Conservation (phyloP, 148 eudicot species). For the Mesembryanthemum crystallinum region DNA sequence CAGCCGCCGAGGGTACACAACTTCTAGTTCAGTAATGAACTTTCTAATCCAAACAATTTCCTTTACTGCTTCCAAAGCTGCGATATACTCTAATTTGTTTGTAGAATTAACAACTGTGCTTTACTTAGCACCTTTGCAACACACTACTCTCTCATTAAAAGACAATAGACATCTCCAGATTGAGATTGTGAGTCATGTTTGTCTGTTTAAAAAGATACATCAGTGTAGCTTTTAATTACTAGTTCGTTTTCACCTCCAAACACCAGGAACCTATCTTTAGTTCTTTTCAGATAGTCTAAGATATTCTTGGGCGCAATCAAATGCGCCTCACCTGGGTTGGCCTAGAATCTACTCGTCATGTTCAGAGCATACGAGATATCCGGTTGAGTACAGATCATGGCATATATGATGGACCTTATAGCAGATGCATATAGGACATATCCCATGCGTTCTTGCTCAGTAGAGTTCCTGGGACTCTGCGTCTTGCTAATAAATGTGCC, state of each 20-base stretch:
- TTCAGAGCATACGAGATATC: conserved; percentile 26
- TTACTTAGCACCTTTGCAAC: not conserved
- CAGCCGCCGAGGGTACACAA: too few relatives aligned
- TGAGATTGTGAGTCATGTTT: conserved; percentile 8
- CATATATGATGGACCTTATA: too few relatives aligned
- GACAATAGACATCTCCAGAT: conserved; percentile 3
- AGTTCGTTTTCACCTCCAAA: conserved; percentile 16
- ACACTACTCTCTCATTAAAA: not conserved
- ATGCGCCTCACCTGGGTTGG: conserved; percentile 12
- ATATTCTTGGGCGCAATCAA: conserved; percentile 15
- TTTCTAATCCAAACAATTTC: too few relatives aligned
- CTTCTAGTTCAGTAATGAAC: too few relatives aligned
- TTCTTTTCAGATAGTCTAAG: conserved; percentile 21
- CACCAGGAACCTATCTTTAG: conserved; percentile 7
- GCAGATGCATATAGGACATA: too few relatives aligned
- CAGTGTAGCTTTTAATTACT: conserved; percentile 16
- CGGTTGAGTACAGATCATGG: conserved; percentile 3
- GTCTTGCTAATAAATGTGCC: not conserved
- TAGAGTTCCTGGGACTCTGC: not conserved
- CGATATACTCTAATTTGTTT: too few relatives aligned
- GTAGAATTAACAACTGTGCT: too few relatives aligned
- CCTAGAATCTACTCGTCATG: conserved; percentile 16
- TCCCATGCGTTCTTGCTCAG: too few relatives aligned
- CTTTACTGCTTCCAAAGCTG: too few relatives aligned
- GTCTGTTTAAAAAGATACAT: conserved; percentile 21